Conservation (phyloP, 805 yeast genomes). For the Metschnikowia colocasiae region DNA sequence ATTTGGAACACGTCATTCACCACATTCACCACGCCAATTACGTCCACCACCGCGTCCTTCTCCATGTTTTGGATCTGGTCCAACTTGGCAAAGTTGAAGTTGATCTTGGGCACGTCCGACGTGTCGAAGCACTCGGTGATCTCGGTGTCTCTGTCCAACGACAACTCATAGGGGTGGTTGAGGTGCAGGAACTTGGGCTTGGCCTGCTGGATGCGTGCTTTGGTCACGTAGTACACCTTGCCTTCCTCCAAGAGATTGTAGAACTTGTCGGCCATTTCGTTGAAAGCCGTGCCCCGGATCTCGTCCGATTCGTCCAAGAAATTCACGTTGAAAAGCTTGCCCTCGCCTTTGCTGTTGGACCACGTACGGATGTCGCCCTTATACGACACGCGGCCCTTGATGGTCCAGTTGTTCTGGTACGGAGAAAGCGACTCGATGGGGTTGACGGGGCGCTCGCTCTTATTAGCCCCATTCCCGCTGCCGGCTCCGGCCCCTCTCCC, state of each 20-base stretch:
- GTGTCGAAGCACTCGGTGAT: slow-evolving; percentile 64
- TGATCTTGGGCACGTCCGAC: slow-evolving; percentile 69
- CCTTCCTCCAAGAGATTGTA: slow-evolving; percentile 81
- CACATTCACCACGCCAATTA: slow-evolving; percentile 78
- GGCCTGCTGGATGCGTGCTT: slow-evolving; percentile 76
- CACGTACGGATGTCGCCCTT: slow-evolving; percentile 87
- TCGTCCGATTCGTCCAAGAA: slow-evolving; percentile 93
- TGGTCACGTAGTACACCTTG: slow-evolving; percentile 78
- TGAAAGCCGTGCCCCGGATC: slow-evolving; percentile 92
- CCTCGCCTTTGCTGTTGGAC: slow-evolving; percentile 83
- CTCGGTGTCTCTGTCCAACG: slow-evolving; percentile 72
- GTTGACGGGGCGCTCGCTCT: slow-evolving; percentile 34
- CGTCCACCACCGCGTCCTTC: slow-evolving; percentile 73
- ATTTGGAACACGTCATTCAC: slow-evolving; percentile 75
- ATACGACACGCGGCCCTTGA: slow-evolving; percentile 85
- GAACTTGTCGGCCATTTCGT: slow-evolving; percentile 76
- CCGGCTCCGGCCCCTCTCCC: not conserved
- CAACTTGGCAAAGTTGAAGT: slow-evolving; percentile 71
- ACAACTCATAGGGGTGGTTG: slow-evolving; percentile 83
- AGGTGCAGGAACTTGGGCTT: slow-evolving; percentile 82
- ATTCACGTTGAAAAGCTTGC: slow-evolving; percentile 83
- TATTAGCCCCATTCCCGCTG: slow-evolving; percentile 1
- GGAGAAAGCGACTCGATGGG: slow-evolving; percentile 90
- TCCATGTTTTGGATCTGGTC: slow-evolving; percentile 64
- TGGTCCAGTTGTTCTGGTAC: slow-evolving; percentile 85